Evolutionary conservation across 805 yeast genomes (phyloP), one percentile per base, ranked within the genome.

Genomic region (Cyberlindnera xishuangbannaensis): DNA sequence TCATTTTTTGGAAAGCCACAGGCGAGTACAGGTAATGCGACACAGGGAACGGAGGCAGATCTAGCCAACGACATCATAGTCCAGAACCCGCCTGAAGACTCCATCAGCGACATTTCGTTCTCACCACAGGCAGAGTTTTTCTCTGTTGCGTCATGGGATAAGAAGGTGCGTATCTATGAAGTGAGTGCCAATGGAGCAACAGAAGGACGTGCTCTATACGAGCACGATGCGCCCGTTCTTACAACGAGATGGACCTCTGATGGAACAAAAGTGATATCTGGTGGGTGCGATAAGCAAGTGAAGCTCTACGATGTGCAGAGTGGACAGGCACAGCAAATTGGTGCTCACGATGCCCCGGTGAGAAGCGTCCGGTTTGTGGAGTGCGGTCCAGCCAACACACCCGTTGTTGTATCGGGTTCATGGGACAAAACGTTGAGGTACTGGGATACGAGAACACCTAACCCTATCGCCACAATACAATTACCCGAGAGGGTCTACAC

Each of bases 341-440:
- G 97, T 9, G 70, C 69, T 5, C 97, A 92, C 60, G 85, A 80
- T 53, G 85, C 79, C 4, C 71, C 95, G 0, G 94, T 92, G 4
- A 73, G 71, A 36, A 56, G 73, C 11, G 83, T 90, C 15, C 66
- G 95, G 35, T 77, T 72, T 41, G 95, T 85, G 9, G 80, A 79
- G 41, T 81, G 88, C 53, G 95, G 95, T 0, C 86, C 88, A n/a
- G 66, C 78, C 7, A 83, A 83, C 48, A 73, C 86, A 1, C 67
- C 64, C 18, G 84, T 84, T 44, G 76, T 90, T 18, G 97, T 87
- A 4, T 76, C 88, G 27, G 96, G 95, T 7, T 85, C 96, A 6
- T 92, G 97, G 97, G 98, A 92, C 61, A 87, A 86, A 61, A 86
- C 97, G 1, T 62, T 92, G 43, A 78, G 76, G 55, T 92, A 92